A percentile compares a stretch with the other conserved stretches of the same genome.
Evolutionary conservation across 2,329 filamentous ascomycete species (phyloP).

Genomic region (Paraconiothyrium brasiliense): DNA sequence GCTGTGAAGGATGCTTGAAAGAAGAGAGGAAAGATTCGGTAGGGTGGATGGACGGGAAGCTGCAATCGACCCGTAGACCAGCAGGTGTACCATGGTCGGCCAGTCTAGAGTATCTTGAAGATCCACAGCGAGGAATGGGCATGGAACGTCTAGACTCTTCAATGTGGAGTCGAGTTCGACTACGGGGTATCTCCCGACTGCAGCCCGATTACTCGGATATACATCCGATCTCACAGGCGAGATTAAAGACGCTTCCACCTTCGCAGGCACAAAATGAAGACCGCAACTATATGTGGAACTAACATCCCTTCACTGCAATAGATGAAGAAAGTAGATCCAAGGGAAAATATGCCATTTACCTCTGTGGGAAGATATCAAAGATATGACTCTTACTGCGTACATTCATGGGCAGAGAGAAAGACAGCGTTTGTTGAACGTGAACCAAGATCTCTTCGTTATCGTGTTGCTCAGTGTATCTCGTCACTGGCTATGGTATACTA

Average conservation of each 20-base stretch:
- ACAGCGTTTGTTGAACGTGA: not conserved
- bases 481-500: constrained; percentile 14
- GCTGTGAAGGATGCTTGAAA: constrained; percentile 12
- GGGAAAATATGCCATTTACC: no score
- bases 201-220: no score
- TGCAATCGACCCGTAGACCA: not conserved
- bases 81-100: not conserved
- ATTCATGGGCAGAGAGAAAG: not conserved
- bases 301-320: no score
- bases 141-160: not conserved
- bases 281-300: no score
- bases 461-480: not conserved
- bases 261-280: no score
- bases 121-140: not conserved
- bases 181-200: no score
- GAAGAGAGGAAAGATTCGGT: not conserved
- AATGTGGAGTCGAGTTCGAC: no score
- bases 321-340: no score
- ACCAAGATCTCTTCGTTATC: constrained; percentile 11
- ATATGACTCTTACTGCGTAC: not conserved
- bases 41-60: not conserved
- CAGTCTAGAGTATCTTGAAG: not conserved
- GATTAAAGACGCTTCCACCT: no score
- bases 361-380: no score
- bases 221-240: no score